A percentile compares a stretch with the other conserved stretches of the same genome.
Evolutionary conservation across 2,329 filamentous ascomycete genomes (phyloP).

Genomic region (Cadophora sp.): DNA sequence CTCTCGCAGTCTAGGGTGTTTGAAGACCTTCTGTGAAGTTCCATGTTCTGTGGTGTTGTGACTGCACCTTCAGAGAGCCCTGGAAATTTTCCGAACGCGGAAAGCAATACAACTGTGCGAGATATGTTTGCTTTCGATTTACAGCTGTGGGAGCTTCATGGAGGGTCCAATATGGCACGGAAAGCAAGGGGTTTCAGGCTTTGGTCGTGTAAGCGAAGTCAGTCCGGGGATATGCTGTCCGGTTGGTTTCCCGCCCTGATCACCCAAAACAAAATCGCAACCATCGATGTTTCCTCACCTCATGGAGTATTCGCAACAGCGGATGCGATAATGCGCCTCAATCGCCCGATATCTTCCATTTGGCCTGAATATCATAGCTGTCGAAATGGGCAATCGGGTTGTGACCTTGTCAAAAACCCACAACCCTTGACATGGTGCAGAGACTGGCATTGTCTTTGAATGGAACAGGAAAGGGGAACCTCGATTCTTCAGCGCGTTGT

Average conservation of each 20-base stretch:
- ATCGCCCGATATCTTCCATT: background rate
- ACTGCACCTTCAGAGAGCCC: background rate
- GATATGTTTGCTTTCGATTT: background rate
- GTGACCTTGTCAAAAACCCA: background rate
- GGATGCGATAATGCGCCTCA: background rate
- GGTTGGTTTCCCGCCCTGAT: background rate
- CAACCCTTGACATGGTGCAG: background rate
- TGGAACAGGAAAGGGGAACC: background rate
- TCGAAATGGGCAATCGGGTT: background rate
- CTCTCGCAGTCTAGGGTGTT: too few relatives aligned
- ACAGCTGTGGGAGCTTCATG: background rate
- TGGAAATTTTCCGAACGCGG: background rate
- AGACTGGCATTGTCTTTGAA: background rate
- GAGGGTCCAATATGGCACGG: background rate
- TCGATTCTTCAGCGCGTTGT: background rate
- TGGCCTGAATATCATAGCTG: background rate
- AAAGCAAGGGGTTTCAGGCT: constrained; percentile 7
- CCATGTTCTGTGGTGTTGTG: background rate
- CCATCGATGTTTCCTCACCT: background rate
- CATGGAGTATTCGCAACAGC: too few relatives aligned
- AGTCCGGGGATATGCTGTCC: background rate
- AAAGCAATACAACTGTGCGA: background rate
- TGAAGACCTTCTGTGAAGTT: background rate
- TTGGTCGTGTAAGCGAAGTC: background rate
- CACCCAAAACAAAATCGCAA: background rate